Evolutionary conservation across 257 asterid species (phyloP).

Genomic region (Marsdenia floribunda): DNA sequence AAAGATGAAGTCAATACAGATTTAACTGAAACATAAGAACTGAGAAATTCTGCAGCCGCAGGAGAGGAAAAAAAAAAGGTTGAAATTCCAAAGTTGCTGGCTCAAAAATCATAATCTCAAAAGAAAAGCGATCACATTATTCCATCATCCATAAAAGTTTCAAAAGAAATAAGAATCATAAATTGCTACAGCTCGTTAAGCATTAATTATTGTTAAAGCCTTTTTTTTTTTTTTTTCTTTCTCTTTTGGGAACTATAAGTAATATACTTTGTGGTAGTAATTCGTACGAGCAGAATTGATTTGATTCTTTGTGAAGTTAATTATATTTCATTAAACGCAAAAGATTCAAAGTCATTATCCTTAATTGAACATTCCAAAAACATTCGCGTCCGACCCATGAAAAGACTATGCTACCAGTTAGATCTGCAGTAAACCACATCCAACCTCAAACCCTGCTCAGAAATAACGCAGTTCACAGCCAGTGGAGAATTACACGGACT

Average conservation of each 20-base stretch:
- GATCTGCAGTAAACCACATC: constrained; percentile 13
- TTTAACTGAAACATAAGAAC: not conserved
- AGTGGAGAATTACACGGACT: not conserved
- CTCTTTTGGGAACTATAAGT: too few relatives aligned
- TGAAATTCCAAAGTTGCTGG: not conserved
- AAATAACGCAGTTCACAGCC: not conserved
- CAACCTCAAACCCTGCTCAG: not conserved
- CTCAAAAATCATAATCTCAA: not conserved
- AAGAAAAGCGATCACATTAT: not conserved
- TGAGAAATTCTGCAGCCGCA: not conserved
- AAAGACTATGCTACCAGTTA: not conserved
- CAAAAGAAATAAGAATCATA: constrained; percentile 8
- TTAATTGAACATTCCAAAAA: not conserved
- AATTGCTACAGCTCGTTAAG: not conserved
- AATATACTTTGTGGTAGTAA: not conserved
- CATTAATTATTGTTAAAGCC: not conserved
- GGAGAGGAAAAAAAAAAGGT: not conserved
- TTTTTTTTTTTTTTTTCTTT: not conserved
- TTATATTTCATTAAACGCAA: not conserved
- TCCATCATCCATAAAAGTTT: constrained; percentile 11
- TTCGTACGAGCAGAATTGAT: not conserved
- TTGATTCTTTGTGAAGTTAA: not conserved
- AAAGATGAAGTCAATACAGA: not conserved
- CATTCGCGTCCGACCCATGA: not conserved
- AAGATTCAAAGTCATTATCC: not conserved